Evolutionary conservation across 2,329 filamentous ascomycete genomes (phyloP).

Genomic region (Zymoseptoria pseudotritici): DNA sequence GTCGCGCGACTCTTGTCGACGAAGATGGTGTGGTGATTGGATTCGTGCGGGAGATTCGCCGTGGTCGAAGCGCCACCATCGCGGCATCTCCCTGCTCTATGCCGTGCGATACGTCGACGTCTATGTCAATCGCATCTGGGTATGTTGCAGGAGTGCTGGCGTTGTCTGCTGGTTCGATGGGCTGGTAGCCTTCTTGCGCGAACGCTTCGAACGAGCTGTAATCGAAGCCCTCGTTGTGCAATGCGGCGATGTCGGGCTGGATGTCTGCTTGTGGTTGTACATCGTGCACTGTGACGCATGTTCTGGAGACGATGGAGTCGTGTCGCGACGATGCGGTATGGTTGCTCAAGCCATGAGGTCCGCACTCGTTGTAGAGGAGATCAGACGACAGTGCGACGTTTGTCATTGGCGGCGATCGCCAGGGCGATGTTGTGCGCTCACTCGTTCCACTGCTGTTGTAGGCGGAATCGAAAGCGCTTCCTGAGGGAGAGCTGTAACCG

Average conservation of each 20-base stretch:
- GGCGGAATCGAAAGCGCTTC: conserved; percentile 6
- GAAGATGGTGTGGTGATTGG: neutral
- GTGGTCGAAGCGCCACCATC: conserved; percentile 11
- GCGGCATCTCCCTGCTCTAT: neutral
- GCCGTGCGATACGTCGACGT: neutral
- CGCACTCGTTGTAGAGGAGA: neutral
- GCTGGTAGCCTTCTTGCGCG: conserved; percentile 22
- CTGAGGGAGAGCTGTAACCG: conserved; percentile 4
- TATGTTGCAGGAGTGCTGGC: conserved; percentile 1
- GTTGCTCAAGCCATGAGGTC: conserved; percentile 2
- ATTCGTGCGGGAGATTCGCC: conserved; percentile 7
- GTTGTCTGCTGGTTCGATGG: conserved; percentile 5
- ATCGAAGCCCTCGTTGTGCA: conserved; percentile 5
- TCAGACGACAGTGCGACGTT: neutral
- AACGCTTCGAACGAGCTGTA: conserved; percentile 6
- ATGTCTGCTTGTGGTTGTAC: conserved; percentile 19
- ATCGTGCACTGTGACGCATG: conserved; percentile 19
- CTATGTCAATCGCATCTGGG: neutral
- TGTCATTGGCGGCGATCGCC: neutral
- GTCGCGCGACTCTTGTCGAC: conserved; percentile 11
- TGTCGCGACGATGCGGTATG: neutral
- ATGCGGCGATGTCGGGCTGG: conserved; percentile 5
- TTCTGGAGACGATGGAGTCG: neutral
- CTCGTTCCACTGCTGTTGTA: conserved; percentile 4
- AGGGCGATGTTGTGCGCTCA: conserved; percentile 4